These are phyloP conservation scores for Emericellopsis atlantica DNA, from an alignment of 2,329 filamentous ascomycete genomes.

Conservation along the genomic window DNA sequence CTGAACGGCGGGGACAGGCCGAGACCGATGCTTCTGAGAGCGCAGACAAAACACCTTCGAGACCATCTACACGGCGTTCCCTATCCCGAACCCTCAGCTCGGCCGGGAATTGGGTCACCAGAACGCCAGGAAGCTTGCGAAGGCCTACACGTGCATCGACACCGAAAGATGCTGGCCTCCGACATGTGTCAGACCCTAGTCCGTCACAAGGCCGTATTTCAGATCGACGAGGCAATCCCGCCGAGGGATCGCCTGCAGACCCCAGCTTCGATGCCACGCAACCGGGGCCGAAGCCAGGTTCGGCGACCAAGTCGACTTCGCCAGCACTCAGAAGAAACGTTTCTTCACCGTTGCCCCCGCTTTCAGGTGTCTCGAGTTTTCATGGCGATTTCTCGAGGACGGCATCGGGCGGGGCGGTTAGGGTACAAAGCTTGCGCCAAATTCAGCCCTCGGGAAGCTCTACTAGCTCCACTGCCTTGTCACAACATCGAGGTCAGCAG, in stretches of 20 bases:
- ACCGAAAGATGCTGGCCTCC: constrained; percentile 27
- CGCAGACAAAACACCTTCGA: constrained; percentile 27
- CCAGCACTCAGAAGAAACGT: constrained; percentile 27
- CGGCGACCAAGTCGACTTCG: constrained; percentile 5
- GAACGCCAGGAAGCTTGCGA: constrained; percentile 39
- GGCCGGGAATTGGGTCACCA: constrained; percentile 42
- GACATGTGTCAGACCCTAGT: constrained; percentile 41
- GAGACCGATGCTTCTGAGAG: constrained; percentile 8
- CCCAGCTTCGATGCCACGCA: constrained; percentile 7
- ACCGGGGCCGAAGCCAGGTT: constrained; percentile 6
- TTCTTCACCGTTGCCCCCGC: constrained; percentile 43
- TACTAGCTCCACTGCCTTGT: constrained; percentile 28
- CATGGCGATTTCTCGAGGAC: constrained; percentile 38
- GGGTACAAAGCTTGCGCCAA: constrained; percentile 14
- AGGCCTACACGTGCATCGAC: constrained; percentile 37
- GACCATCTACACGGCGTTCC: constrained; percentile 30
- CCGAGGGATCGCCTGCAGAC: constrained; percentile 10
- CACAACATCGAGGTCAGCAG: constrained; percentile 16
- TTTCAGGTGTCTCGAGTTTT: constrained; percentile 40
- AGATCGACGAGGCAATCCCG: constrained; percentile 14
- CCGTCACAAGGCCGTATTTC: constrained; percentile 15
- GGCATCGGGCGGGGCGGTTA: constrained; percentile 26
- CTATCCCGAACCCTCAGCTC: constrained; percentile 48
- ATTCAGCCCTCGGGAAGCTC: constrained; percentile 29
- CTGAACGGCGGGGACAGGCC: constrained; percentile 5